phyloP scores from a whole-genome alignment of 176 grass and related monocot species.

The Eragrostis curvula region DNA sequence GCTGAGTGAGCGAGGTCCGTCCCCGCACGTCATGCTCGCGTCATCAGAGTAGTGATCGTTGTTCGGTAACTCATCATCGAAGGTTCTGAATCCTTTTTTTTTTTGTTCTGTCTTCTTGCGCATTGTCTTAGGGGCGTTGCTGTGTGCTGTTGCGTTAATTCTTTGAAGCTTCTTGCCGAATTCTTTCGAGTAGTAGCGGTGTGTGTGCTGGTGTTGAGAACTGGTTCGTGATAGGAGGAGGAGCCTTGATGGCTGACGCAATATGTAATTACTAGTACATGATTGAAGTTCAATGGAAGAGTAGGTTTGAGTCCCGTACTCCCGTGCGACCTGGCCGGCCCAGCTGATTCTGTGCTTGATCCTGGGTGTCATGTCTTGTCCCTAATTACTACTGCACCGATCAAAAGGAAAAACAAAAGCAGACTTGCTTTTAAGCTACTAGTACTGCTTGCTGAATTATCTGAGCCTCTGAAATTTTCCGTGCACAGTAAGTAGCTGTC shows the following conservation, averaged over 20 bases:
- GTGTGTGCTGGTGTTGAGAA: constrained; percentile 4
- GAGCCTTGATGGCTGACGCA: constrained; percentile 3
- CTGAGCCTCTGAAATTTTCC: not conserved
- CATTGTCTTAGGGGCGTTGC: constrained; percentile 19
- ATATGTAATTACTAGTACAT: constrained; percentile 39
- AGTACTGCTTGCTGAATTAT: not conserved
- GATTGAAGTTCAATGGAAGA: constrained; percentile 22
- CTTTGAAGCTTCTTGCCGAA: constrained; percentile 41
- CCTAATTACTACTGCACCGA: not conserved
- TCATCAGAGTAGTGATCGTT: constrained; percentile 10
- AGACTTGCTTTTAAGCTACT: not conserved
- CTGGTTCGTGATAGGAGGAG: constrained; percentile 33
- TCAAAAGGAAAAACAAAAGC: not conserved
- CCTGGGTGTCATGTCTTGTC: constrained; percentile 6
- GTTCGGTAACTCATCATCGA: constrained; percentile 35
- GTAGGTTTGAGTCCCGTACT: not conserved
- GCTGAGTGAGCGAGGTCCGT: constrained; percentile 1
- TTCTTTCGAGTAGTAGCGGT: constrained; percentile 27
- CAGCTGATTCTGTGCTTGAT: constrained; percentile 11
- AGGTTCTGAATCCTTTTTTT: constrained; percentile 22
- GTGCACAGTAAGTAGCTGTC: not conserved
- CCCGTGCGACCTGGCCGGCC: not conserved
- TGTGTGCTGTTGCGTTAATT: constrained; percentile 46
- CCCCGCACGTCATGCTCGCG: not conserved
- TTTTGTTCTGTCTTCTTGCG: constrained; percentile 26